Conservation (phyloP, 139 green algal genomes). For the Volvox reticuliferus region DNA sequence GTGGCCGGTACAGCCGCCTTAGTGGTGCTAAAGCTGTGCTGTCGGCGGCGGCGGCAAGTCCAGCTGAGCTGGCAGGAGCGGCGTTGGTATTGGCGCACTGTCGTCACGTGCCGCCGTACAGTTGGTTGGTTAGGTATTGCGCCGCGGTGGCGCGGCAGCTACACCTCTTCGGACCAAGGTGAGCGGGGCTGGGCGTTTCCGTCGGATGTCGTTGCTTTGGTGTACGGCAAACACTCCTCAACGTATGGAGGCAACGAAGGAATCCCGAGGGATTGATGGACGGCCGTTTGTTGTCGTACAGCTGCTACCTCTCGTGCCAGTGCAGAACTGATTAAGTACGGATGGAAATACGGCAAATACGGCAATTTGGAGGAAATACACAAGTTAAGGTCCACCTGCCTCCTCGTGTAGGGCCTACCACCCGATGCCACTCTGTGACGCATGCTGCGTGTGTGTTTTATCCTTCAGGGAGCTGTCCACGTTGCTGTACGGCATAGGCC, state of each 20-base stretch:
- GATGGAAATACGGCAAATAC: too few species aligned
- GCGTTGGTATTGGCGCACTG: slow-evolving; percentile 35
- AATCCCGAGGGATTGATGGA: too few species aligned
- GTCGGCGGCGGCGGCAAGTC: background rate
- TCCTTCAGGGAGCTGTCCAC: slow-evolving; percentile 28
- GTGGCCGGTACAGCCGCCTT: too few species aligned
- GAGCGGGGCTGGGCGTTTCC: background rate
- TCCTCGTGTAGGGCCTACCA: too few species aligned
- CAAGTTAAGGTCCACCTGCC: background rate
- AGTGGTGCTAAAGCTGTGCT: too few species aligned
- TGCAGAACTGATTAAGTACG: too few species aligned
- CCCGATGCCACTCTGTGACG: background rate
- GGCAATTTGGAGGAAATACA: too few species aligned
- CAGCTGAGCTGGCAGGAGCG: slow-evolving; percentile 15
- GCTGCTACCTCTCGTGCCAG: too few species aligned
- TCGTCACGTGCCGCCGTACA: slow-evolving; percentile 1
- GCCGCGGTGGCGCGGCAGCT: slow-evolving; percentile 7
- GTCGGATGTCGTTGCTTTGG: background rate
- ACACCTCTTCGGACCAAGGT: slow-evolving; percentile 17
- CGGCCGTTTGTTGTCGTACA: too few species aligned
- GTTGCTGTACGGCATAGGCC: slow-evolving; percentile 27
- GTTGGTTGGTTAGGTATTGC: slow-evolving; percentile 8
- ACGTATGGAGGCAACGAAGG: too few species aligned
- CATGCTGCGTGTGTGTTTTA: background rate
- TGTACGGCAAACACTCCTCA: background rate